These are phyloP conservation scores for Hanseniaspora hatyaiensis DNA, from an alignment of 805 yeast genomes.

Conservation along the genomic window DNA sequence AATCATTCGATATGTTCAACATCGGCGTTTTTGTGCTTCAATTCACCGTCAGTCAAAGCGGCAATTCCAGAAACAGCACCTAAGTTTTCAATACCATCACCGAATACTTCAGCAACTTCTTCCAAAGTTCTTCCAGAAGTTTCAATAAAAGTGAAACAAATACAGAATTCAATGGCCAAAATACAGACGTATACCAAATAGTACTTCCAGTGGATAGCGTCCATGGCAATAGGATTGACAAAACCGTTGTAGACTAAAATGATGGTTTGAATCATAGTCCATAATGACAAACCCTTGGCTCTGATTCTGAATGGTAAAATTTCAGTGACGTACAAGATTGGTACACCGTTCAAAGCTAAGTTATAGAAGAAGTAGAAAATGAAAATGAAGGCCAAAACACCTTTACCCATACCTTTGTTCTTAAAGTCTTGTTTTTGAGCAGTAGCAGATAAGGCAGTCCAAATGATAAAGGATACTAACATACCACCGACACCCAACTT, in stretches of 20 bases:
- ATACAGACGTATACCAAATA: conserved; percentile 30
- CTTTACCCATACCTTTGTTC: conserved; percentile 34
- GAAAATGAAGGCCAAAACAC: conserved; percentile 43
- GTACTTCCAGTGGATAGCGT: conserved; percentile 30
- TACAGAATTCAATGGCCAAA: conserved; percentile 25
- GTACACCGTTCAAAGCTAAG: conserved; percentile 36
- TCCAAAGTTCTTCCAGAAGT: conserved; percentile 30
- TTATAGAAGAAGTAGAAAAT: conserved; percentile 35
- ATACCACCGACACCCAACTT: conserved; percentile 30
- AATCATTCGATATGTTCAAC: conserved; percentile 10
- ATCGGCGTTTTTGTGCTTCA: not conserved
- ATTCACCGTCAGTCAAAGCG: conserved; percentile 13
- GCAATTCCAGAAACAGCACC: conserved; percentile 14
- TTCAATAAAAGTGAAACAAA: conserved; percentile 30
- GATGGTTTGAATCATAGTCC: conserved; percentile 21
- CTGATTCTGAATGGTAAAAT: conserved; percentile 28
- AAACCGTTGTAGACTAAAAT: conserved; percentile 28
- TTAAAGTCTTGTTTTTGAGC: conserved; percentile 34
- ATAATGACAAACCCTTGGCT: conserved; percentile 26
- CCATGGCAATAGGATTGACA: conserved; percentile 32
- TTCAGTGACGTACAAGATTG: conserved; percentile 38
- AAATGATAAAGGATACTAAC: conserved; percentile 32
- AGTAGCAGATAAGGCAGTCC: conserved; percentile 40
- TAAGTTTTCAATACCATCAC: conserved; percentile 21
- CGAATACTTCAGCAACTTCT: conserved; percentile 31